Evolutionary conservation across 305 asterid species (phyloP).

Genomic region (Fraxinus baroniana): DNA sequence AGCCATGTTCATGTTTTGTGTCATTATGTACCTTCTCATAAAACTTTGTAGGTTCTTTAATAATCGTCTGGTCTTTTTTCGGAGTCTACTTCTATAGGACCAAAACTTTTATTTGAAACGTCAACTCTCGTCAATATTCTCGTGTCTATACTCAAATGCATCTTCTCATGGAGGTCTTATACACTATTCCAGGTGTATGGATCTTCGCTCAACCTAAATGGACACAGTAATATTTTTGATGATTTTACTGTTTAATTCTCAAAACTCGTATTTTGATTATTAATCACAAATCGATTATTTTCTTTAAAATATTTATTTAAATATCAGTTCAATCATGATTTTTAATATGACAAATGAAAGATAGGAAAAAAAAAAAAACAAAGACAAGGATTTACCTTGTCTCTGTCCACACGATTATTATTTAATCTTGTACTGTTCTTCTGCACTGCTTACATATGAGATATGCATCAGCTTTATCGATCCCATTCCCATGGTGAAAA

Average conservation of each 20-base stretch:
- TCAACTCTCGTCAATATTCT: neutral
- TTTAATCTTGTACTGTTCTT: slow-evolving; percentile 48
- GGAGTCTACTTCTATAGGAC: too few species aligned
- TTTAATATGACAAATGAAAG: neutral
- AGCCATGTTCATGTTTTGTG: neutral
- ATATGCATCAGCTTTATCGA: slow-evolving; percentile 86
- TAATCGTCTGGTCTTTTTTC: too few species aligned
- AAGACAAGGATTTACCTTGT: slow-evolving; percentile 47
- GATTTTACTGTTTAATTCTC: neutral
- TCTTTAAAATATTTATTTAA: too few species aligned
- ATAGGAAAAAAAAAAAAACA: neutral
- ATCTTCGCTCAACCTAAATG: neutral
- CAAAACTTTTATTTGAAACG: neutral
- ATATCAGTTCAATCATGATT: neutral
- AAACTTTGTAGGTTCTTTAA: too few species aligned
- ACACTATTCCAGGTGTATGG: neutral
- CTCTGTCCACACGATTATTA: slow-evolving; percentile 53
- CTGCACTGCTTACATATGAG: slow-evolving; percentile 48
- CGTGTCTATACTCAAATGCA: neutral
- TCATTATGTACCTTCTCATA: neutral
- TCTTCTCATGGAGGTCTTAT: neutral
- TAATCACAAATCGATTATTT: too few species aligned
- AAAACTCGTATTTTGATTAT: too few species aligned
- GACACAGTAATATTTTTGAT: neutral
- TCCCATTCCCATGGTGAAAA: slow-evolving; percentile 38